Conservation (phyloP, 163 green algal species). For the Chlamydomonas reinhardtii region DNA sequence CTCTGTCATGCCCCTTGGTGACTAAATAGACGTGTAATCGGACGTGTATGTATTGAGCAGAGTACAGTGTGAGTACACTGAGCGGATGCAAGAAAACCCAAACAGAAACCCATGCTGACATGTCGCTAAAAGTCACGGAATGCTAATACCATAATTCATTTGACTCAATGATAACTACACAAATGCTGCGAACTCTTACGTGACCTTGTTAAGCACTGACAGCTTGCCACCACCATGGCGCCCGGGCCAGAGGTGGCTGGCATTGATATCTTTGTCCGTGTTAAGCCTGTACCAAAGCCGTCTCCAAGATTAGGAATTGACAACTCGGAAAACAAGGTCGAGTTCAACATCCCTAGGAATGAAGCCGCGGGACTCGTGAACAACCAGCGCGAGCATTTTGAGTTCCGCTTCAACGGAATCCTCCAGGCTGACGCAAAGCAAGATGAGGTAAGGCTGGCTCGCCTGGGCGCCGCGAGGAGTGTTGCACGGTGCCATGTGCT, state of each 20-base stretch:
- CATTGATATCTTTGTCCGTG: conserved; percentile 76
- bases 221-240: conserved; percentile 19
- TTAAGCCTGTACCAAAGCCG: conserved; percentile 61
- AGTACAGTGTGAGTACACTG: too few relatives aligned
- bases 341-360: conserved; percentile 72
- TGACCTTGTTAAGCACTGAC: too few relatives aligned
- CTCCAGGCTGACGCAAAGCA: conserved; percentile 72
- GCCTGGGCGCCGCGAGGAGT: neutral
- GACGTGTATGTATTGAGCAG: too few relatives aligned
- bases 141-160: too few relatives aligned
- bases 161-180: too few relatives aligned
- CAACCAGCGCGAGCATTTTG: conserved; percentile 76
- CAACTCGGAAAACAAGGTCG: conserved; percentile 61
- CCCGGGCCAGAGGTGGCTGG: conserved; percentile 27
- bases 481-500: neutral
- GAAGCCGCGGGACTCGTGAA: conserved; percentile 70
- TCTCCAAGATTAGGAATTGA: conserved; percentile 55
- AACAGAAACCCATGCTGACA: too few relatives aligned
- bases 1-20: neutral
- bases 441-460: conserved; percentile 62
- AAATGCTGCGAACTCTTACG: too few relatives aligned
- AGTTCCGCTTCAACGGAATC: conserved; percentile 80
- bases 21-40: too few relatives aligned
- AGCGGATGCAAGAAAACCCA: too few relatives aligned
- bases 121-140: too few relatives aligned